phyloP scores from a whole-genome alignment of 148 eudicot species.

The Gaultheria prostrata region DNA sequence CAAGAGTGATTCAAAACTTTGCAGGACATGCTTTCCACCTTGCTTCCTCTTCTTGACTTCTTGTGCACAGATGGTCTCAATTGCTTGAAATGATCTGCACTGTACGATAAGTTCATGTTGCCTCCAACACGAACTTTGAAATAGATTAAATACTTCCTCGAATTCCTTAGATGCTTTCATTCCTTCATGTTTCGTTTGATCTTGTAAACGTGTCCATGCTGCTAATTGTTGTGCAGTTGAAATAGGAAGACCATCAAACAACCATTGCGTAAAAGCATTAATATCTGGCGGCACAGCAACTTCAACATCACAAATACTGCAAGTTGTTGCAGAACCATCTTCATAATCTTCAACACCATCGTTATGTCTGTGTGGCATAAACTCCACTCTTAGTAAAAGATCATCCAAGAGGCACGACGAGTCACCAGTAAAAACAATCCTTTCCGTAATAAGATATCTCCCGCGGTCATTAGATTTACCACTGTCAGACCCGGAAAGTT shows the following conservation, averaged over 20 bases:
- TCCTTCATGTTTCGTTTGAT: background rate
- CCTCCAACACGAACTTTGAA: background rate
- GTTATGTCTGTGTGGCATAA: background rate
- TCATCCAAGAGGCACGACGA: background rate
- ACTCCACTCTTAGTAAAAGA: background rate
- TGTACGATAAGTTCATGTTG: background rate
- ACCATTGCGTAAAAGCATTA: background rate
- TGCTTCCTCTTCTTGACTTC: slow-evolving; percentile 6
- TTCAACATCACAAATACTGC: background rate
- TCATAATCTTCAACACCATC: background rate
- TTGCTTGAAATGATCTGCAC: background rate
- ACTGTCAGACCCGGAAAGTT: background rate
- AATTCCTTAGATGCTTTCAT: background rate
- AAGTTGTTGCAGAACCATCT: background rate
- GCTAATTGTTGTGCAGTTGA: background rate
- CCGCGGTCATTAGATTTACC: background rate
- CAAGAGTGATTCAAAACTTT: slow-evolving; percentile 2
- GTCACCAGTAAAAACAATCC: background rate
- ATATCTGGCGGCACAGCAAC: background rate
- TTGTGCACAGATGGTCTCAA: background rate
- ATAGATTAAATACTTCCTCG: background rate
- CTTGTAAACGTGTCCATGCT: background rate
- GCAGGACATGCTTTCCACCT: background rate
- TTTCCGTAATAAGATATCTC: background rate
- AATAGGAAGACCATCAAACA: background rate